phyloP scores from a whole-genome alignment of 495 filamentous ascomycete species.

The Penicillium tannophilum region DNA sequence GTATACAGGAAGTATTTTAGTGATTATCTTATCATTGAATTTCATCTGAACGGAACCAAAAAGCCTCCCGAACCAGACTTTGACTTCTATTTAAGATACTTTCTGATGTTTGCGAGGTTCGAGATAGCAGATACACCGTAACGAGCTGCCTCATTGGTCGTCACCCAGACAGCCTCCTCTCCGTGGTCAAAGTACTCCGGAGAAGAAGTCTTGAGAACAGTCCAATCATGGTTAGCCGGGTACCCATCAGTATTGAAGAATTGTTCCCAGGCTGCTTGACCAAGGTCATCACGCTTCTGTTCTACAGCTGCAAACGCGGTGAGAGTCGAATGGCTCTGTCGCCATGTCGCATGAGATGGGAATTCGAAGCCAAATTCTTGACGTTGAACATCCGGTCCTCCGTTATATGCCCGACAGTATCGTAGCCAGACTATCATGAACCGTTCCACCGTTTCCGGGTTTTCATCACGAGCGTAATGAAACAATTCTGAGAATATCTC shows the following conservation, averaged over 20 bases:
- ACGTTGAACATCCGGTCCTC: constrained; percentile 16
- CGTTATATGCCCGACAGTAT: constrained; percentile 29
- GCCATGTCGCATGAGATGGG: constrained; percentile 22
- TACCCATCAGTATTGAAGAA: constrained; percentile 25
- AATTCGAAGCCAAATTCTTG: constrained; percentile 26
- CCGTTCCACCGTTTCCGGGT: not conserved
- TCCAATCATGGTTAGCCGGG: constrained; percentile 16
- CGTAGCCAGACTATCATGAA: constrained; percentile 22
- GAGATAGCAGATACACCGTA: constrained; percentile 29
- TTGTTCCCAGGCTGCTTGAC: constrained; percentile 18
- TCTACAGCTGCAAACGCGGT: constrained; percentile 23
- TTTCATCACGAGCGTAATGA: constrained; percentile 15
- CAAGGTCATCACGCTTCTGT: constrained; percentile 9
- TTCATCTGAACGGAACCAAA: too few relatives aligned
- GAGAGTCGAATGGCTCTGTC: constrained; percentile 24
- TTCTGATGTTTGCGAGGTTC: constrained; percentile 24
- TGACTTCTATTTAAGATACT: not conserved
- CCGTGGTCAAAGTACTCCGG: constrained; percentile 15
- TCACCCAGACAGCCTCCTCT: constrained; percentile 24
- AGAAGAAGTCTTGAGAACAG: constrained; percentile 5
- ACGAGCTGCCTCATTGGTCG: constrained; percentile 24
- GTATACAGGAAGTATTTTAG: too few relatives aligned
- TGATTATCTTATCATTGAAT: too few relatives aligned
- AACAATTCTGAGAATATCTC: constrained; percentile 24
- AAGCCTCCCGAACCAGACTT: too few relatives aligned